Conservation (phyloP, 2,329 filamentous ascomycete genomes). For the Phialophora macrospora region DNA sequence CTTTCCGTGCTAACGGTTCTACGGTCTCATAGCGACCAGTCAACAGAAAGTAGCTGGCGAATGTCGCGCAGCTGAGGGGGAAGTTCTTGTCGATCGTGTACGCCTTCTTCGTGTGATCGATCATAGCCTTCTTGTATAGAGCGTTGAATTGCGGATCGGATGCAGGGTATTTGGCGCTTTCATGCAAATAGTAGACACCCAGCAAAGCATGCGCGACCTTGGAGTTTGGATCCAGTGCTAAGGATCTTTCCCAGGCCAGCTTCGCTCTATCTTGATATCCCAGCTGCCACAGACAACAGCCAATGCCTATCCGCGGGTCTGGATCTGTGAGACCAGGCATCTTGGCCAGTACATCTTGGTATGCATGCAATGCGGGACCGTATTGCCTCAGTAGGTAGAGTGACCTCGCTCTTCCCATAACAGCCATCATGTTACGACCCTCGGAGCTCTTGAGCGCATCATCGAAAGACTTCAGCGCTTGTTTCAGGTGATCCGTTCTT, state of each 20-base stretch:
- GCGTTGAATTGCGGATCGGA: constrained; percentile 83
- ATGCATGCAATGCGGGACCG: constrained; percentile 77
- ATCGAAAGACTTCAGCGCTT: constrained; percentile 91
- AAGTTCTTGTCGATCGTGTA: constrained; percentile 93
- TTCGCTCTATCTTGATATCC: constrained; percentile 93
- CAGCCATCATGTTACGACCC: constrained; percentile 86
- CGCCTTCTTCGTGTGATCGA: constrained; percentile 87
- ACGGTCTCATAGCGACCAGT: constrained; percentile 80
- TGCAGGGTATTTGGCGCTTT: constrained; percentile 79
- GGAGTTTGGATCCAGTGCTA: constrained; percentile 74
- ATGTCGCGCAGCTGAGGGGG: constrained; percentile 86
- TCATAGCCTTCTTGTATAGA: constrained; percentile 92
- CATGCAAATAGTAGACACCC: constrained; percentile 85
- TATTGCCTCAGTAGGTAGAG: constrained; percentile 86
- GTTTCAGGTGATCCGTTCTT: constrained; percentile 76
- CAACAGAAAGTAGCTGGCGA: constrained; percentile 86
- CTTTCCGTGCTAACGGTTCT: constrained; percentile 84
- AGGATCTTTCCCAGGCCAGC: constrained; percentile 82
- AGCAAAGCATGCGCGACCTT: constrained; percentile 90
- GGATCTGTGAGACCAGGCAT: constrained; percentile 89
- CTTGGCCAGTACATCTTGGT: constrained; percentile 84
- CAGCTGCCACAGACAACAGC: constrained; percentile 95
- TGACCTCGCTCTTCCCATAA: constrained; percentile 86
- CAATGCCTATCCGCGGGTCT: constrained; percentile 93
- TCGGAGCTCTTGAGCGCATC: constrained; percentile 85